Evolutionary conservation across 2,329 filamentous ascomycete species (phyloP).

Genomic region (Calonectria honghensis): DNA sequence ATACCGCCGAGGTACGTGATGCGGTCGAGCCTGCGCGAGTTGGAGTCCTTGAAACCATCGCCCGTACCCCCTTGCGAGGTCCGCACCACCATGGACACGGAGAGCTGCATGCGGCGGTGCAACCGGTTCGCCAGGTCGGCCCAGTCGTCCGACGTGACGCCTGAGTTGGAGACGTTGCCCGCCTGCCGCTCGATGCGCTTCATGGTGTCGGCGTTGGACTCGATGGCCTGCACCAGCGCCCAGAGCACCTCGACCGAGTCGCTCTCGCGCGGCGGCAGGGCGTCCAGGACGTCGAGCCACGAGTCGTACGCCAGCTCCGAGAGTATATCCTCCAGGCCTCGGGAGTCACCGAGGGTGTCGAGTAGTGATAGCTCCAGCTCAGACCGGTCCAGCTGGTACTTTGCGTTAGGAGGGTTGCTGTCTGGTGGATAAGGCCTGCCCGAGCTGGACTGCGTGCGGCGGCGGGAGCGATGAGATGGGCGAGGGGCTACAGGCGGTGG

Average conservation of each 20-base stretch:
- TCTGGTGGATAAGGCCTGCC: conserved; percentile 4
- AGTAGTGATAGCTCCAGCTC: conserved; percentile 48
- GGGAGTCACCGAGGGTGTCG: conserved; percentile 44
- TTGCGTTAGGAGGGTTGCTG: not conserved
- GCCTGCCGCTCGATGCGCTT: conserved; percentile 47
- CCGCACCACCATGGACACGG: conserved; percentile 37
- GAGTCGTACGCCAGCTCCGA: conserved; percentile 53
- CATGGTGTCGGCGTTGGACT: conserved; percentile 53
- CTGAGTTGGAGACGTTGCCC: not conserved
- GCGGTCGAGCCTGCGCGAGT: conserved; percentile 66
- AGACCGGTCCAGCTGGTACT: conserved; percentile 37
- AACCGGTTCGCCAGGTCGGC: conserved; percentile 48
- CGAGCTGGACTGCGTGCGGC: conserved; percentile 32
- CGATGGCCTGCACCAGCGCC: conserved; percentile 50
- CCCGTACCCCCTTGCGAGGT: not conserved
- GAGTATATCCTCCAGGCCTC: conserved; percentile 45
- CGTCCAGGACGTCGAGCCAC: conserved; percentile 53
- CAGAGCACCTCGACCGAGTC: conserved; percentile 46
- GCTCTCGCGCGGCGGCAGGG: conserved; percentile 42
- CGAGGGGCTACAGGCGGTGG: conserved; percentile 33
- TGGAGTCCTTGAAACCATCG: conserved; percentile 54
- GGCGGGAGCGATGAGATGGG: conserved; percentile 31
- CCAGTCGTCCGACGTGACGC: conserved; percentile 49
- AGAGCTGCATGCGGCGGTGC: conserved; percentile 50
- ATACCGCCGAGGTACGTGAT: conserved; percentile 71